Evolutionary conservation across 139 green algal genomes (phyloP).

Genomic region (Asterochloris sp.): DNA sequence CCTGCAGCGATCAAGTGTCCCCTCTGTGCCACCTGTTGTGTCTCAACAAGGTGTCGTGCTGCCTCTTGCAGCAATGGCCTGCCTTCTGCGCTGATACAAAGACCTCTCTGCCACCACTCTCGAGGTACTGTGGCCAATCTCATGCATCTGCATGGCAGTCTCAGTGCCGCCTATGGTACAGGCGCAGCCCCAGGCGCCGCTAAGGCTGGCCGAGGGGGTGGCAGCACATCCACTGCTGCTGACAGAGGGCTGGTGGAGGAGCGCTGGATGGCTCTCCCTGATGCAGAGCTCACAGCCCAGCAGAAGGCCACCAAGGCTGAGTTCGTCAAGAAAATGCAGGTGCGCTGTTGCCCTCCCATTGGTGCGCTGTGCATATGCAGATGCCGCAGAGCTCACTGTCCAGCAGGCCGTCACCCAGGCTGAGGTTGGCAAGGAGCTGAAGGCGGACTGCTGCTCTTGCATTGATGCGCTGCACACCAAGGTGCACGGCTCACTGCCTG

Average conservation of each 20-base stretch:
- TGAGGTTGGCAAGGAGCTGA: background rate
- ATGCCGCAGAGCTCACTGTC: too few species aligned
- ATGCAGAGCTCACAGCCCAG: background rate
- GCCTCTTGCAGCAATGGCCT: background rate
- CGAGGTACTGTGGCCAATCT: background rate
- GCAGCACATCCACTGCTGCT: too few species aligned
- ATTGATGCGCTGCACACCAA: background rate
- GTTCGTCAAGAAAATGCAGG: conserved; percentile 7
- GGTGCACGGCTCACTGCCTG: background rate
- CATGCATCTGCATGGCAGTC: too few species aligned
- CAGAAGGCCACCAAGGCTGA: background rate
- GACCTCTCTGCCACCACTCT: background rate
- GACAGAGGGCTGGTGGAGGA: background rate
- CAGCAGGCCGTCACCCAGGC: background rate
- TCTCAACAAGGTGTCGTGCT: too few species aligned
- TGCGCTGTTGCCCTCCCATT: background rate
- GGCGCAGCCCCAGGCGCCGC: too few species aligned
- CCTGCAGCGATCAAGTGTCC: too few species aligned
- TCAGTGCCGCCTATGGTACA: too few species aligned
- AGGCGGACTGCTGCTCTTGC: background rate
- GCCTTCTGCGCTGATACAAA: background rate
- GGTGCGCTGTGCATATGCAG: too few species aligned
- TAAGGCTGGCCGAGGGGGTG: too few species aligned
- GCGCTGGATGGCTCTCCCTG: conserved; percentile 12
- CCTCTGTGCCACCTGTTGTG: too few species aligned